Evolutionary conservation across 202 grass and related monocot species (phyloP).

Genomic region (Zoysia matrella): DNA sequence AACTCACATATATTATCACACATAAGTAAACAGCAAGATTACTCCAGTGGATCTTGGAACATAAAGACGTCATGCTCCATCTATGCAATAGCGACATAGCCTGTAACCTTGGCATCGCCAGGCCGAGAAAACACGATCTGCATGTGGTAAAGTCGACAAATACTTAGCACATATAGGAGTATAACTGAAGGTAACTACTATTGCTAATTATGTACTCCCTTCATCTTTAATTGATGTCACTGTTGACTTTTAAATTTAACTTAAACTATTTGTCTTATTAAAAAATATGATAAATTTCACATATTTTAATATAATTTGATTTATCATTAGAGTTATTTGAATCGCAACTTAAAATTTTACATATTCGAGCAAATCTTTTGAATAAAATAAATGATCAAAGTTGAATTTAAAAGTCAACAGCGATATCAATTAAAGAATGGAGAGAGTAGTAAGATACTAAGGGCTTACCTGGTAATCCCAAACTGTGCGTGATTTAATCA

Average conservation of each 20-base stretch:
- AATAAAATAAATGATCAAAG: too few relatives aligned
- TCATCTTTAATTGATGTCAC: neutral
- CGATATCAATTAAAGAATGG: too few relatives aligned
- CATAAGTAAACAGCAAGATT: neutral
- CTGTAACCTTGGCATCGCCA: neutral
- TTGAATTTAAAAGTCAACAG: too few relatives aligned
- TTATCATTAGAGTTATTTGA: too few relatives aligned
- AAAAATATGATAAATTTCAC: too few relatives aligned
- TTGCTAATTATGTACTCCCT: neutral
- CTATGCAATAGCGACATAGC: conserved; percentile 14
- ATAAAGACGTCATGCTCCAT: neutral
- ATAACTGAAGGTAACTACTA: too few relatives aligned
- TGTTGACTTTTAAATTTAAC: too few relatives aligned
- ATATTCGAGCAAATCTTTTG: too few relatives aligned
- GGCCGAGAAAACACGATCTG: conserved; percentile 23
- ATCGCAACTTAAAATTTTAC: too few relatives aligned
- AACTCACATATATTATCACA: neutral
- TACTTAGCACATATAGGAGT: neutral
- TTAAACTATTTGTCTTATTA: too few relatives aligned
- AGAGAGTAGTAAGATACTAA: too few relatives aligned
- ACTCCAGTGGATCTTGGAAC: neutral
- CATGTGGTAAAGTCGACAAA: neutral
- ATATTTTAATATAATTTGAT: too few relatives aligned
- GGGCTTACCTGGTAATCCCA: conserved; percentile 62
- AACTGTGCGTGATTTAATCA: conserved; percentile 81